These are phyloP conservation scores for Mycena sanguinolenta DNA, from an alignment of 768 basidiomycete genomes.

Conservation along the genomic window DNA sequence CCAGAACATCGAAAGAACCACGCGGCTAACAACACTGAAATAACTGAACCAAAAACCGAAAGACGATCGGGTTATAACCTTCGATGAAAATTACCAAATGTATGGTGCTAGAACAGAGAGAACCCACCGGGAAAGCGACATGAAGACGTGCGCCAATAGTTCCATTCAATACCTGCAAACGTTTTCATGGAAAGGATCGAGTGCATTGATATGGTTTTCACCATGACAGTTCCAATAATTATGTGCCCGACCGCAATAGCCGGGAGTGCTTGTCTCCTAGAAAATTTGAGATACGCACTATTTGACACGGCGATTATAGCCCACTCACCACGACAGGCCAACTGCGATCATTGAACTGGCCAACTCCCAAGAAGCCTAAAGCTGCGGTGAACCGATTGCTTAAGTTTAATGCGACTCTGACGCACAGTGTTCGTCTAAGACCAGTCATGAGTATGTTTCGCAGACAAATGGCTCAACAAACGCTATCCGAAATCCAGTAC, in stretches of 20 bases:
- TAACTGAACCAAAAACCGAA: conserved; percentile 94
- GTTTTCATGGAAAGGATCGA: conserved; percentile 33
- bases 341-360: conserved; percentile 82
- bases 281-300: neutral
- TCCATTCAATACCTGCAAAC: conserved; percentile 82
- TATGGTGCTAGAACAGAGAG: neutral
- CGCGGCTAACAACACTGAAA: conserved; percentile 84
- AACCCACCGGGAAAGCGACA: conserved; percentile 68
- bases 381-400: conserved; percentile 41
- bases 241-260: conserved; percentile 81
- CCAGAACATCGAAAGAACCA: conserved; percentile 86
- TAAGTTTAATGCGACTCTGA: neutral
- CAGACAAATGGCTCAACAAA: conserved; percentile 12
- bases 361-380: conserved; percentile 65
- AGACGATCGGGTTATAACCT: conserved; percentile 85
- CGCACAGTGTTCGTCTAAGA: conserved; percentile 28
- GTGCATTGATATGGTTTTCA: neutral
- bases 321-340: conserved; percentile 75
- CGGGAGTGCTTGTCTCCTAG: conserved; percentile 73
- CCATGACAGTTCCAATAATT: conserved; percentile 67
- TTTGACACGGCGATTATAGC: too few relatives aligned
- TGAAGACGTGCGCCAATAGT: conserved; percentile 83
- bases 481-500: conserved; percentile 71
- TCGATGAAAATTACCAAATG: conserved; percentile 31
- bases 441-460: neutral